Conservation (phyloP, 169 alveolate genomes). For the Eimeria sp. region DNA sequence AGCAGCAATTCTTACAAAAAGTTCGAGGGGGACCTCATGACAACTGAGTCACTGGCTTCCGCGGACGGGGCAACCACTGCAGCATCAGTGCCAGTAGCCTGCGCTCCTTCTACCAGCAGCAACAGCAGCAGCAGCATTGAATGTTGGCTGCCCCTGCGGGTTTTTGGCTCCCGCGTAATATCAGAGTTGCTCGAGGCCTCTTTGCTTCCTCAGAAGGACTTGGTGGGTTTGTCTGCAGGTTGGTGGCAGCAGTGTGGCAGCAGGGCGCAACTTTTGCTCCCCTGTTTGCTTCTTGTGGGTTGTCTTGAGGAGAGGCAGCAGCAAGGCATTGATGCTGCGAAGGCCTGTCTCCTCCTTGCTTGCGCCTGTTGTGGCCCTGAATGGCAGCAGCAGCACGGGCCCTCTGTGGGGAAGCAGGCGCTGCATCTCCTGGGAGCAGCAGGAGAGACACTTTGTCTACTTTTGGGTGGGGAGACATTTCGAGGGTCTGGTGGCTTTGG, state of each 20-base stretch:
- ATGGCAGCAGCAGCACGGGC: constrained; percentile 52
- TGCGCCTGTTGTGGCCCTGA: background rate
- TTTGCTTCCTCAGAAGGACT: too few species aligned
- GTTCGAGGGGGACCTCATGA: too few species aligned
- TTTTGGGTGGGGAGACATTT: background rate
- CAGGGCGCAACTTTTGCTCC: constrained; percentile 12
- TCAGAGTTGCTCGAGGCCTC: background rate
- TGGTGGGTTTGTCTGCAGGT: background rate
- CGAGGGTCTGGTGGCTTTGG: background rate
- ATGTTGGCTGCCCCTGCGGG: background rate
- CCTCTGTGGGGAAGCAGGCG: constrained; percentile 3
- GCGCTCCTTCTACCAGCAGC: background rate
- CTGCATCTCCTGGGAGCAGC: constrained; percentile 41
- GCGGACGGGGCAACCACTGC: background rate
- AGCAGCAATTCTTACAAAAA: background rate
- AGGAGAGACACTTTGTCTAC: constrained; percentile 18
- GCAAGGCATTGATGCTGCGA: constrained; percentile 47
- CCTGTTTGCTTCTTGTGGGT: background rate
- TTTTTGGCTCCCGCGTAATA: background rate
- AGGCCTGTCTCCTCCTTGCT: constrained; percentile 10
- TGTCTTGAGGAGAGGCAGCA: background rate
- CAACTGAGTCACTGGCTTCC: too few species aligned
- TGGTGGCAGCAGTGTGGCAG: constrained; percentile 37
- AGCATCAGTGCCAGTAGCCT: background rate
- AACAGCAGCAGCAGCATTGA: constrained; percentile 11